A percentile compares a stretch with the other conserved stretches of the same genome.
These are phyloP conservation scores for Ochromonadaceae sp. DNA, from an alignment of 352 stramenopile species.

Conservation along the genomic window DNA sequence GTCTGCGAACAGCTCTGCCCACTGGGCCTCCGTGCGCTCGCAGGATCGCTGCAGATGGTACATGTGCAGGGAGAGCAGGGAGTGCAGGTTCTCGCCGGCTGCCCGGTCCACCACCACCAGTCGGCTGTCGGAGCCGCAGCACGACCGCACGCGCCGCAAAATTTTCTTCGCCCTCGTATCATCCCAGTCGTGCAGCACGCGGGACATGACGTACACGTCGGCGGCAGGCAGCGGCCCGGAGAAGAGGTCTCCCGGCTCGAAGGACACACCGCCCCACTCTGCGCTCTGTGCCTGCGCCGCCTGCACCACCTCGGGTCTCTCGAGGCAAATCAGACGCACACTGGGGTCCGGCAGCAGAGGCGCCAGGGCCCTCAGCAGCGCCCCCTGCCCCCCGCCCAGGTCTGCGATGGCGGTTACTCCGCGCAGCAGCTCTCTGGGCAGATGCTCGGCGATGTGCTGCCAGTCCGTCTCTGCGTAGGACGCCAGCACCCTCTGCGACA, in stretches of 20 bases:
- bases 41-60: neutral
- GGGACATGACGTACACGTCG: neutral
- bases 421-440: neutral
- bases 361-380: neutral
- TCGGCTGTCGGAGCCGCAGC: neutral
- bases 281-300: too few species aligned
- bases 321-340: neutral
- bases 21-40: neutral
- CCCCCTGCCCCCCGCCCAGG: neutral
- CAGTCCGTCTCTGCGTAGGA: neutral
- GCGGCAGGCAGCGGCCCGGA: neutral
- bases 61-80: neutral
- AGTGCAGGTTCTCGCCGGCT: neutral
- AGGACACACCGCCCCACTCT: too few species aligned
- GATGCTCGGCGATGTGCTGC: neutral
- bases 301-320: neutral
- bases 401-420: neutral
- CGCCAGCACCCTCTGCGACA: neutral
- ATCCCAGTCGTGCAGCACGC: neutral
- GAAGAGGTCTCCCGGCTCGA: neutral
- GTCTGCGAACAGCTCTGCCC: neutral
- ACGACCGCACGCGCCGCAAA: neutral
- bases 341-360: neutral
- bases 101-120: neutral
- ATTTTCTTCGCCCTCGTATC: neutral